These are phyloP conservation scores for Vigna hirtella DNA, from an alignment of 306 rosid species.

Conservation along the genomic window DNA sequence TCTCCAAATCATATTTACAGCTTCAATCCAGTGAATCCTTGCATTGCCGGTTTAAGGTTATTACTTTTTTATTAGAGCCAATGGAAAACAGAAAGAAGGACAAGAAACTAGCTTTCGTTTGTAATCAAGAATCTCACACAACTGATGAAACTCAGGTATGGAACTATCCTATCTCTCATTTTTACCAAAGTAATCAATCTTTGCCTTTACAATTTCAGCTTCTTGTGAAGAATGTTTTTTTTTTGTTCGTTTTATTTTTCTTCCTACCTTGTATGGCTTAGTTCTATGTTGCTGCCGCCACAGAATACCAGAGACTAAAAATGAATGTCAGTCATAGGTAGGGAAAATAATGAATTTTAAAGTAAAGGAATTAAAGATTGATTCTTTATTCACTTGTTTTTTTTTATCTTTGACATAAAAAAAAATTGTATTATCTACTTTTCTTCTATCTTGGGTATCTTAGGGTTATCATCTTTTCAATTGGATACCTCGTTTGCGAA, in stretches of 20 bases:
- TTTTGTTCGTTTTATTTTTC: background rate
- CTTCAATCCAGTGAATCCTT: background rate
- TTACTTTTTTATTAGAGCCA: background rate
- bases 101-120: conserved; percentile 36
- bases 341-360: background rate
- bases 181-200: background rate
- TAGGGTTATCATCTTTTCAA: background rate
- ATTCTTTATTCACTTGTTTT: background rate
- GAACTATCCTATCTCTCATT: background rate
- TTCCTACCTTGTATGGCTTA: background rate
- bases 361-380: background rate
- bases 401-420: background rate
- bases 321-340: background rate
- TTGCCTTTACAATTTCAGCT: background rate
- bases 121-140: conserved; percentile 42
- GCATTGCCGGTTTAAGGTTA: conserved; percentile 5
- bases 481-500: background rate
- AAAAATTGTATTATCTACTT: background rate
- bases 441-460: background rate
- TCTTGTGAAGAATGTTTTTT: background rate
- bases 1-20: background rate
- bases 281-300: background rate
- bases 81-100: conserved; percentile 53
- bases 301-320: background rate
- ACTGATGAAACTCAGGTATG: conserved; percentile 42